Percentiles rank a stretch among this genome's conserved stretches.
Evolutionary conservation across 176 grass and related monocot genomes (phyloP).

Genomic region (Aegilops bicornis): DNA sequence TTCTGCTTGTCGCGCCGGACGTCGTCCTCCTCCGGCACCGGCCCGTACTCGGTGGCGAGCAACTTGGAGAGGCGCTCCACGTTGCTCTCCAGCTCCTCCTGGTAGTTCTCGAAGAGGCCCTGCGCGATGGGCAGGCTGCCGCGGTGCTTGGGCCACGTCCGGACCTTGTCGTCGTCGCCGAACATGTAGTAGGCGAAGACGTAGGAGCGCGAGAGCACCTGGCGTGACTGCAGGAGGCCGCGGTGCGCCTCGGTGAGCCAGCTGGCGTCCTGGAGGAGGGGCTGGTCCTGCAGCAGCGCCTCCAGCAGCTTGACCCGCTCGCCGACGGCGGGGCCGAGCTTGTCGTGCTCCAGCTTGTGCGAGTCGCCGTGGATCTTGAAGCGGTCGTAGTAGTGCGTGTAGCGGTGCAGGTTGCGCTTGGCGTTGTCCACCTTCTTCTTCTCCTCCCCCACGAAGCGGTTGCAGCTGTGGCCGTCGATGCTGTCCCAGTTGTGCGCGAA

Average conservation of each 20-base stretch:
- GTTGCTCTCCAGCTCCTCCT: conserved; percentile 31
- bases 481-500: neutral
- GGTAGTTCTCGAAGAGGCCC: conserved; percentile 54
- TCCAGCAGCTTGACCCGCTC: neutral
- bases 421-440: conserved; percentile 29
- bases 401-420: conserved; percentile 9
- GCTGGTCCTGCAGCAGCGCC: neutral
- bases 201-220: conserved; percentile 41
- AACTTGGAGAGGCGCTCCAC: conserved; percentile 35
- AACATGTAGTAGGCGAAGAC: conserved; percentile 66
- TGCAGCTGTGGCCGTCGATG: conserved; percentile 41
- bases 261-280: neutral
- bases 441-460: conserved; percentile 24
- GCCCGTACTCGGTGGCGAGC: neutral
- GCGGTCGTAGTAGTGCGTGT: conserved; percentile 46
- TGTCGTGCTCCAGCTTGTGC: conserved; percentile 12
- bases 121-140: conserved; percentile 14
- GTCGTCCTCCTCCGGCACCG: neutral
- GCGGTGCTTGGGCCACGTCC: neutral
- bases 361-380: conserved; percentile 32
- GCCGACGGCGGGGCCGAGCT: conserved; percentile 1
- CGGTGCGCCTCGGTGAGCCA: conserved; percentile 26
- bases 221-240: conserved; percentile 29
- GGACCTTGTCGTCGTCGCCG: conserved; percentile 21
- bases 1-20: neutral